Base-by-base conservation (phyloP, 1,139 yeast species). In the Citeromyces hawaiiensis region DNA sequence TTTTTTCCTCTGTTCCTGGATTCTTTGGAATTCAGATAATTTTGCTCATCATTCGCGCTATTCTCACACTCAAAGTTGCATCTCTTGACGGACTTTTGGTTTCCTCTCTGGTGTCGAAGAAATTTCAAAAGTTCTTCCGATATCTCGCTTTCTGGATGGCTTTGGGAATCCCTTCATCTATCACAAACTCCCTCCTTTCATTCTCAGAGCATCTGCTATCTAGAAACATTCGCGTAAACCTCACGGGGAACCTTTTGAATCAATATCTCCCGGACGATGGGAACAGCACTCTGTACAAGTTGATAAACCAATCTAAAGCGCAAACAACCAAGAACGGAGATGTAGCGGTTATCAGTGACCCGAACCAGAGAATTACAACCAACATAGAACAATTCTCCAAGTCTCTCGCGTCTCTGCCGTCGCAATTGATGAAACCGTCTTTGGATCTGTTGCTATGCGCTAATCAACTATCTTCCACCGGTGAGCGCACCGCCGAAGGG, bases 351-450 rank as follows among this genome's bases (percentile, higher is more conserved):
- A 74, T 83, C 43, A 66, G 68, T 39, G 91, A 83, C 54, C 93
- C 94, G 3, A 88, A 83, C 57, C 94, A 85, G 59, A 65, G 91
- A 52, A 74, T 83, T 37, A 76, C 93, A 2, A 76, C 86, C 4
- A 95, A 86, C 53, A 76, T 86, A 15, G 74, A 82, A 32, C 70
- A 87, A 44, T 75, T 88, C 51, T 71, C 94, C 10, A 66, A 70
- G 36, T 78, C 91, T 2, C 64, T 85, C 38, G 74, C 95, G 4
- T 67, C 76, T 40, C 67, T 88, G 39, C 91, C 94, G 18, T 83
- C 93, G n/a, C 94, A 88, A 56, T 59, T 88, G 33, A 68, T 91
- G 46, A 86, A 86, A 53, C 96, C 97, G 1, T 68, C 83, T 5
- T 64, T 88, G 43, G 96, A 87, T 58, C 70, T 88, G 51, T 61